Conservation (phyloP, 192 early-diverging fungal species). For the Pilobolus umbonatus region DNA sequence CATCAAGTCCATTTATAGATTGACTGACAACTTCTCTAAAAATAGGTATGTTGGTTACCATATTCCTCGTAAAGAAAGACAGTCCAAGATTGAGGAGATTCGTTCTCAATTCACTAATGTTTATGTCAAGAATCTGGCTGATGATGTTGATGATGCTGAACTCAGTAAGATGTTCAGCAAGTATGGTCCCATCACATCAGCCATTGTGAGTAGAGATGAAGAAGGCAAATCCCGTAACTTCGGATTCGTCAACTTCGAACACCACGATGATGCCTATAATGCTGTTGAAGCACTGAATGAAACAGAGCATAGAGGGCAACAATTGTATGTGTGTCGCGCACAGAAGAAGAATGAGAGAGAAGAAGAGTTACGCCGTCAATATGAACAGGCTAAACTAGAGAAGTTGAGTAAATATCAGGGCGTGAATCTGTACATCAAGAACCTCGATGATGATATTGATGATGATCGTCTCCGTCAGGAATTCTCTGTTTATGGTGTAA, state of each 20-base stretch:
- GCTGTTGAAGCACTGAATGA: slow-evolving; percentile 95
- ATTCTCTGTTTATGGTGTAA: slow-evolving; percentile 92
- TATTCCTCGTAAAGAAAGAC: slow-evolving; percentile 88
- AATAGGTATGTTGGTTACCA: slow-evolving; percentile 83
- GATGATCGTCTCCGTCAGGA: slow-evolving; percentile 96
- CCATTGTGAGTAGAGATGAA: slow-evolving; percentile 69
- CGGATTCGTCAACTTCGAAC: slow-evolving; percentile 95
- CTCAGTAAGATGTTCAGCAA: slow-evolving; percentile 72
- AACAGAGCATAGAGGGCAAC: slow-evolving; percentile 84
- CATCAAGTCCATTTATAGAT: neutral
- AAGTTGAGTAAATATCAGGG: slow-evolving; percentile 98
- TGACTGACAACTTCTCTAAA: slow-evolving; percentile 13
- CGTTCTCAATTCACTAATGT: slow-evolving; percentile 95
- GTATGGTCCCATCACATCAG: slow-evolving; percentile 84
- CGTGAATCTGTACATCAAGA: slow-evolving; percentile 98
- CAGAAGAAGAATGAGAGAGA: slow-evolving; percentile 99
- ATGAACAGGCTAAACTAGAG: slow-evolving; percentile 93
- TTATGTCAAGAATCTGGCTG: slow-evolving; percentile 94
- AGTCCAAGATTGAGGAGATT: slow-evolving; percentile 83
- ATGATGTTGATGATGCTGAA: slow-evolving; percentile 73
- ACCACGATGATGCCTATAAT: slow-evolving; percentile 81
- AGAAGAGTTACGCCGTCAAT: slow-evolving; percentile 92
- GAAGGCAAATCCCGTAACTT: slow-evolving; percentile 87
- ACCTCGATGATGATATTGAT: slow-evolving; percentile 94
- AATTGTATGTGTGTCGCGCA: slow-evolving; percentile 92